Evolutionary conservation across 2,329 filamentous ascomycete genomes (phyloP).

Genomic region (Verticillium tricorpus): DNA sequence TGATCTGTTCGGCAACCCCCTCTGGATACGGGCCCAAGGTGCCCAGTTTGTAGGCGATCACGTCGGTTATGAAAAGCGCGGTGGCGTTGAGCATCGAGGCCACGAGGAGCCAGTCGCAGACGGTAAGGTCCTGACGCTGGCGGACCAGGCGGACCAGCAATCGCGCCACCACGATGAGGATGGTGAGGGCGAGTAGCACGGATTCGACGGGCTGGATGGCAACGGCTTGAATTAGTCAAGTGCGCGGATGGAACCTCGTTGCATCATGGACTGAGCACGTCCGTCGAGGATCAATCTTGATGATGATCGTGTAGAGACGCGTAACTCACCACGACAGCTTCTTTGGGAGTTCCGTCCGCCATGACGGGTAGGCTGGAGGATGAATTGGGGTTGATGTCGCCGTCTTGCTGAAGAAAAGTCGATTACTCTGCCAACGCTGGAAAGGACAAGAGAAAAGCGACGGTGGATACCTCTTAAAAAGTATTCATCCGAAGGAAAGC

Average conservation of each 20-base stretch:
- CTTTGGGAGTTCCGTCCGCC: slow-evolving; percentile 8
- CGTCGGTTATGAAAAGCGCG: slow-evolving; percentile 20
- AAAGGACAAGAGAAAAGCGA: too few species aligned
- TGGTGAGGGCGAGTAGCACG: slow-evolving; percentile 16
- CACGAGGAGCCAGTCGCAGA: slow-evolving; percentile 23
- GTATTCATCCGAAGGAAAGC: too few species aligned
- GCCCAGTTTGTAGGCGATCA: slow-evolving; percentile 19
- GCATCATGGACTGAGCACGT: neutral
- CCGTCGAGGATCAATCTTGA: neutral
- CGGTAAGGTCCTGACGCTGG: slow-evolving; percentile 19
- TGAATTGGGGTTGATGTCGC: neutral
- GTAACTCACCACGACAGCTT: slow-evolving; percentile 11
- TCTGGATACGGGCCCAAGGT: slow-evolving; percentile 16
- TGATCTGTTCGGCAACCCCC: slow-evolving; percentile 11
- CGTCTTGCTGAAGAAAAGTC: too few species aligned
- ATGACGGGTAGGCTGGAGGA: neutral
- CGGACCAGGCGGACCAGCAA: slow-evolving; percentile 18
- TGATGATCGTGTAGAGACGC: neutral
- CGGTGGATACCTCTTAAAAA: too few species aligned
- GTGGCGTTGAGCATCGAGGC: slow-evolving; percentile 19
- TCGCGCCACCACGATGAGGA: slow-evolving; percentile 16
- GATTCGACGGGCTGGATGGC: slow-evolving; percentile 21
- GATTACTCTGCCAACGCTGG: too few species aligned
- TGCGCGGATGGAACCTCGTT: neutral
- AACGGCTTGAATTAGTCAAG: slow-evolving; percentile 2